Percentiles rank a stretch among this genome's conserved stretches.
These are phyloP conservation scores for Puccinia novopanici DNA, from an alignment of 1,284 basidiomycete genomes.

Conservation along the genomic window DNA sequence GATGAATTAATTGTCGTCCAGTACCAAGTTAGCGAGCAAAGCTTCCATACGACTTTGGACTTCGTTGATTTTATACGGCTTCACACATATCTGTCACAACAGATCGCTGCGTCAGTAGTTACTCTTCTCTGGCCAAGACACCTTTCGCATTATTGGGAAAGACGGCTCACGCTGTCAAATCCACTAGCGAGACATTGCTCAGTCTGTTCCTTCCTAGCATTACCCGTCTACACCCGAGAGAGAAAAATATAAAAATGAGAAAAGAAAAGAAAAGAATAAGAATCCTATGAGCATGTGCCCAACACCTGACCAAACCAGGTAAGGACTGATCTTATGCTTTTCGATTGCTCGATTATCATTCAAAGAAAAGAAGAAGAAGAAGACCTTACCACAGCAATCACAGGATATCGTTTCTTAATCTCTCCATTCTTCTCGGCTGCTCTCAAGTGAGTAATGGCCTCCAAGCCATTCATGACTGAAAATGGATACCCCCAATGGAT, in stretches of 20 bases:
- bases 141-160: neutral
- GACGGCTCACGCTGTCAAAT: slow-evolving; percentile 35
- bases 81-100: slow-evolving; percentile 42
- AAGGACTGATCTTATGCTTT: neutral
- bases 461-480: slow-evolving; percentile 46
- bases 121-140: neutral
- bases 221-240: slow-evolving; percentile 21
- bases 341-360: neutral
- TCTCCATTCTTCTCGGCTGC: slow-evolving; percentile 40
- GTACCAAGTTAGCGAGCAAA: slow-evolving; percentile 31
- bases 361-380: neutral
- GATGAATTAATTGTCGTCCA: slow-evolving; percentile 2
- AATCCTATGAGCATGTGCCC: neutral
- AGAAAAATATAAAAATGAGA: neutral
- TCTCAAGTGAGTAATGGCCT: slow-evolving; percentile 47
- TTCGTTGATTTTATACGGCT: slow-evolving; percentile 50
- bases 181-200: slow-evolving; percentile 45
- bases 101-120: neutral
- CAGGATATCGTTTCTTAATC: slow-evolving; percentile 41
- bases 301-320: neutral
- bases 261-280: neutral
- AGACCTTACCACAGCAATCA: slow-evolving; percentile 49
- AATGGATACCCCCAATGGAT: neutral
- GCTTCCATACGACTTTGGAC: slow-evolving; percentile 45
- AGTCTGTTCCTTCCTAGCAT: slow-evolving; percentile 49